Base-by-base conservation (phyloP, 1,284 basidiomycete genomes). In the Neolentinus lepideus region DNA sequence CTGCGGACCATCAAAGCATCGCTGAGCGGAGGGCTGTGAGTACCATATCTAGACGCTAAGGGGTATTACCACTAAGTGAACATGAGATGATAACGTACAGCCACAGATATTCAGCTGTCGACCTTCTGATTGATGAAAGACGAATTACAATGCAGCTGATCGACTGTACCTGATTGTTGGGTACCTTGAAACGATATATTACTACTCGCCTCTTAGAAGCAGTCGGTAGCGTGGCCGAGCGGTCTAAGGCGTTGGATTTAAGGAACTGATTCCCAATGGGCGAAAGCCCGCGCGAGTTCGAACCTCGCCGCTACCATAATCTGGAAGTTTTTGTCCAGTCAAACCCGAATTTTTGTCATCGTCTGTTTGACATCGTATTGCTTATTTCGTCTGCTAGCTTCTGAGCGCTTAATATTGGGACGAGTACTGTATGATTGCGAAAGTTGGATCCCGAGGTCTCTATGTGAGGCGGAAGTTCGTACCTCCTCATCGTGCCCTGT, bases 231-330 rank as follows among this genome's bases (percentile, higher is more conserved):
- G 81, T 85, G 83, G 83, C 83, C 83, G 84, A 85, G 84, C 83
- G 83, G 83, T 85, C 81, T 84, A 86, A 86, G 84, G 84, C 82
- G 84, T 85, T 84, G 84, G 84, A 85, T 84, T 86, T 86, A 87
- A 87, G 84, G 58, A 72, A 43, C 76, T 83, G 81, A 78, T 78
- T 85, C 83, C 84, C 83, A 84, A 85, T 86, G 83, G 81, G 79
- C 76, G 81, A 48, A 75, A 81, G 76, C 75, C 81, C 83, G 83
- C 84, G 84, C 82, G 84, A 85, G 84, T 86, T 87, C 84, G 84
- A 86, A 84, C 82, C 84, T 85, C 84, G 83, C 84, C 80, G 81
- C 78, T 83, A 83, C 83, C 84, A 85, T 16, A 43, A n/a, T n/a
- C n/a, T n/a, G n/a, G n/a, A n/a, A 43, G 38, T 43, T 43, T 16